Evolutionary conservation across 257 asterid species (phyloP).

Genomic region (Paraleonurus japonicus): DNA sequence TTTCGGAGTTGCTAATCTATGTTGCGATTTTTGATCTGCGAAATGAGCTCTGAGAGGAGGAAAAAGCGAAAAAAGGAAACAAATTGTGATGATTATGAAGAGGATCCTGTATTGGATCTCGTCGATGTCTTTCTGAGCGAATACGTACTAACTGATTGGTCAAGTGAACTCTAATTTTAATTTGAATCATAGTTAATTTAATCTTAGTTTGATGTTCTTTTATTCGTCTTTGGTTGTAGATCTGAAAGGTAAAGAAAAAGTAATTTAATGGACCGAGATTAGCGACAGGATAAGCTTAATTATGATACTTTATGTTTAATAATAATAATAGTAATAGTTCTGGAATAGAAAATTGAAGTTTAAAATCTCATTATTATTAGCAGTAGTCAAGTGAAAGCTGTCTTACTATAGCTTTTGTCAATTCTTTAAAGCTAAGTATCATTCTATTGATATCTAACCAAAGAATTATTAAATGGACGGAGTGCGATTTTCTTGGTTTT

Average conservation of each 20-base stretch:
- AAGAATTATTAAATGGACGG: constrained; percentile 2
- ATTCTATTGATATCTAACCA: constrained; percentile 3
- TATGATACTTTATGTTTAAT: constrained; percentile 3
- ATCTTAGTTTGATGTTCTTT: not conserved
- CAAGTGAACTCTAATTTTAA: not conserved
- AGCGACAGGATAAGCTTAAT: constrained; percentile 13
- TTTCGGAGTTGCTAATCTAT: not conserved
- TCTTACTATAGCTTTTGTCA: constrained; percentile 21
- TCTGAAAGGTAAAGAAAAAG: constrained; percentile 20
- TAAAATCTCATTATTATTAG: constrained; percentile 9
- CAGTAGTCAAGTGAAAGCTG: constrained; percentile 21
- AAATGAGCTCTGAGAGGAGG: constrained; percentile 29
- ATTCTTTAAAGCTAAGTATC: constrained; percentile 35
- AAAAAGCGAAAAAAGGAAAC: constrained; percentile 29
- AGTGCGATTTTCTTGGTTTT: constrained; percentile 25
- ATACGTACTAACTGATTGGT: constrained; percentile 5
- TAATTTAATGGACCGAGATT: not conserved
- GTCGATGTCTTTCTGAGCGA: constrained; percentile 5
- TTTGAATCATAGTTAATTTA: not conserved
- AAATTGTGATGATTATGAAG: constrained; percentile 20
- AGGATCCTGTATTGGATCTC: constrained; percentile 17
- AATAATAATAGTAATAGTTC: not conserved
- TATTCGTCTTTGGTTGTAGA: constrained; percentile 20
- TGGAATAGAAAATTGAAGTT: not conserved
- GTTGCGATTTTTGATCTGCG: constrained; percentile 19